Evolutionary conservation across 2,329 filamentous ascomycete species (phyloP).

Genomic region (Domatiomyces catenatus): DNA sequence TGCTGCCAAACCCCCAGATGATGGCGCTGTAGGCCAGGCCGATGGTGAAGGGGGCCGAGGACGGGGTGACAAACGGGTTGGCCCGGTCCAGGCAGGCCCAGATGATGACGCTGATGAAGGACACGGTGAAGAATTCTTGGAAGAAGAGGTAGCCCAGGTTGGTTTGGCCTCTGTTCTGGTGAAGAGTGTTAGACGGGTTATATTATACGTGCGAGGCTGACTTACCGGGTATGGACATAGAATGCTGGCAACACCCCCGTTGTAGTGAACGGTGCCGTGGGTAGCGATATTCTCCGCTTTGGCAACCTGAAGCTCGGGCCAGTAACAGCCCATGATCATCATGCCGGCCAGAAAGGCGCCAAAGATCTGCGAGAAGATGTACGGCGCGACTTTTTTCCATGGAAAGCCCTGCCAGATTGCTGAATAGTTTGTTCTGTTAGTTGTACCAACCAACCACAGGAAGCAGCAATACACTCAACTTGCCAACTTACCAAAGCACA

Average conservation of each 20-base stretch:
- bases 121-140: slow-evolving; percentile 44
- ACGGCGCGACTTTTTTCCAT: slow-evolving; percentile 33
- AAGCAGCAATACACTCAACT: too few species aligned
- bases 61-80: slow-evolving; percentile 40
- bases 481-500: slow-evolving; percentile 28
- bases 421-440: too few species aligned
- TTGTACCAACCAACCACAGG: too few species aligned
- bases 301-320: slow-evolving; percentile 33
- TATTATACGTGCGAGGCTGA: background rate
- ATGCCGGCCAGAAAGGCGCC: slow-evolving; percentile 42
- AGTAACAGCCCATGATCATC: slow-evolving; percentile 42
- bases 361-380: slow-evolving; percentile 42
- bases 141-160: slow-evolving; percentile 43
- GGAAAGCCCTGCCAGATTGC: slow-evolving; percentile 44
- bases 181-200: too few species aligned
- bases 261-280: slow-evolving; percentile 28
- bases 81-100: slow-evolving; percentile 44
- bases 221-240: slow-evolving; percentile 37
- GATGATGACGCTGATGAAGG: slow-evolving; percentile 42
- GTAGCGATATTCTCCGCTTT: slow-evolving; percentile 26
- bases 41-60: slow-evolving; percentile 38
- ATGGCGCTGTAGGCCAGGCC: slow-evolving; percentile 40
- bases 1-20: slow-evolving; percentile 42
- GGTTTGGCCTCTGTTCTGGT: slow-evolving; percentile 30
- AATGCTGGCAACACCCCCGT: slow-evolving; percentile 39